phyloP scores from a whole-genome alignment of 257 asterid species.

The Apocynum venetum region DNA sequence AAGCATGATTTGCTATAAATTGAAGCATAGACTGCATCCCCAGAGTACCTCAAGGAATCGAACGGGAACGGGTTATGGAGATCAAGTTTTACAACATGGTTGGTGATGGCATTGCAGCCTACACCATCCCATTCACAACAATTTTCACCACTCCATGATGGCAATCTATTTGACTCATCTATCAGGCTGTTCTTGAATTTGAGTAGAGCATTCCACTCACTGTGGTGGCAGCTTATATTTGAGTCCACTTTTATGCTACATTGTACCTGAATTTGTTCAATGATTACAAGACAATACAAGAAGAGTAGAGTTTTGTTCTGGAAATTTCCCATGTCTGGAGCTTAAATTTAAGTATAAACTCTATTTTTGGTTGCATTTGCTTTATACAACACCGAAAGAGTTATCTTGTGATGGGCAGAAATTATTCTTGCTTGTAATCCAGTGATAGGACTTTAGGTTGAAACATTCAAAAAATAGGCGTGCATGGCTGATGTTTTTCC shows the following conservation, averaged over 20 bases:
- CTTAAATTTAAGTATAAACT: too few species aligned
- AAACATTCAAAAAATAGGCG: too few species aligned
- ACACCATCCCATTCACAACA: constrained; percentile 25
- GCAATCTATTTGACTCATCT: constrained; percentile 15
- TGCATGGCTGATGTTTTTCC: too few species aligned
- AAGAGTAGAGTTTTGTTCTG: too few species aligned
- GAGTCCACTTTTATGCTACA: neutral
- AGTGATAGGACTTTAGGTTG: too few species aligned
- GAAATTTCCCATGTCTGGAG: too few species aligned
- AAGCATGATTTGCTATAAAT: neutral
- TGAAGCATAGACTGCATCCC: neutral
- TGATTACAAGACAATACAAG: too few species aligned
- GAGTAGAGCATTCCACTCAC: neutral
- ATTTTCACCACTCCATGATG: constrained; percentile 12
- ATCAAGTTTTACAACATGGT: constrained; percentile 17
- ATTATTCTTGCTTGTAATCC: too few species aligned
- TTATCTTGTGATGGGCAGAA: too few species aligned
- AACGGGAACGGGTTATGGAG: neutral
- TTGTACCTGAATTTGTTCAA: too few species aligned
- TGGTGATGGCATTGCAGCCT: constrained; percentile 2
- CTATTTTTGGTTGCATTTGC: too few species aligned
- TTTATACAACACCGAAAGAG: too few species aligned
- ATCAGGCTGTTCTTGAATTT: constrained; percentile 9
- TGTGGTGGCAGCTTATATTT: constrained; percentile 1
- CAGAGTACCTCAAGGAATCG: neutral